A percentile compares a stretch with the other conserved stretches of the same genome.
Evolutionary conservation across 768 basidiomycete genomes (phyloP).

Genomic region (Boletus eberwhitei): DNA sequence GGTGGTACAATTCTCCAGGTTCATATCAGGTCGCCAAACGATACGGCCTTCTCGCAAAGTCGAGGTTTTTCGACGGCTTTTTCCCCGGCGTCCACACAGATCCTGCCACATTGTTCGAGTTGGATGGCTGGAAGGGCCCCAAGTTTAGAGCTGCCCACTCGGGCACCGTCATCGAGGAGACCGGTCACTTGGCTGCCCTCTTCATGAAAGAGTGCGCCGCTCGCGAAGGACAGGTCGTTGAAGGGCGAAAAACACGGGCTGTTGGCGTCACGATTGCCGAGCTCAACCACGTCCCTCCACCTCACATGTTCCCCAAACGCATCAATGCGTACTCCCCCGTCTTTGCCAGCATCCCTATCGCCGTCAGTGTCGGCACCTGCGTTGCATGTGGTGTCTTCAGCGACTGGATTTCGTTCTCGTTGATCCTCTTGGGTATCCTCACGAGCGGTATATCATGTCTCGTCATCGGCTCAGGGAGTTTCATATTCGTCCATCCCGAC

Average conservation of each 20-base stretch:
- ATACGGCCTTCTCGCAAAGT: conserved; percentile 32
- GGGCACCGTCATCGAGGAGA: conserved; percentile 30
- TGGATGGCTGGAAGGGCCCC: conserved; percentile 32
- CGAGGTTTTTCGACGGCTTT: conserved; percentile 33
- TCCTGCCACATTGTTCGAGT: conserved; percentile 31
- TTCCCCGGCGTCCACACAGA: conserved; percentile 34
- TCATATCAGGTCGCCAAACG: conserved; percentile 35
- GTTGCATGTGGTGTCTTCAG: conserved; percentile 24
- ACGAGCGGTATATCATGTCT: conserved; percentile 31
- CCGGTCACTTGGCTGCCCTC: conserved; percentile 31
- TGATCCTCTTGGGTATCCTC: conserved; percentile 35
- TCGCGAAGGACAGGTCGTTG: conserved; percentile 11
- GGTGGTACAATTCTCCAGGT: conserved; percentile 39
- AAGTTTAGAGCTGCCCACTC: conserved; percentile 33
- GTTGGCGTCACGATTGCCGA: conserved; percentile 28
- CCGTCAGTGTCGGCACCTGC: conserved; percentile 28
- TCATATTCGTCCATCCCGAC: conserved; percentile 26
- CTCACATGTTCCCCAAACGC: conserved; percentile 17
- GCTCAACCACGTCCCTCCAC: conserved; percentile 21
- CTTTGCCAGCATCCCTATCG: conserved; percentile 32
- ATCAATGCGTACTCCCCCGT: conserved; percentile 19
- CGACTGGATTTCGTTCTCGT: conserved; percentile 34
- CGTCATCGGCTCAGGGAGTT: conserved; percentile 32
- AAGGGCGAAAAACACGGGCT: conserved; percentile 24
- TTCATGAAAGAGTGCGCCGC: conserved; percentile 25